Conservation (phyloP, 176 grass and related monocot species). For the Bromus sterilis region DNA sequence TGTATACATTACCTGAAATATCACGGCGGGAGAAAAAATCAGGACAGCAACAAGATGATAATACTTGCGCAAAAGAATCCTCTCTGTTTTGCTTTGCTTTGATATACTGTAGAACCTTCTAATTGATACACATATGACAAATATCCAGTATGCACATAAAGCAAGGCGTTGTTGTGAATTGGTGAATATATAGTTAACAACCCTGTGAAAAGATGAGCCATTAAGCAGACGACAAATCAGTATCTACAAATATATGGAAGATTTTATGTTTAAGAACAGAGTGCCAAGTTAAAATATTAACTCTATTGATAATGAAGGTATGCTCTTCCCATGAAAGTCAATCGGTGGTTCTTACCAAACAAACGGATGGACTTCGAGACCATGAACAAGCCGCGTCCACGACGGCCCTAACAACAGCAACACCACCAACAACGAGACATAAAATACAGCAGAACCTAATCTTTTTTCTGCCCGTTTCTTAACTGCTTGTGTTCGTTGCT, state of each 20-base stretch:
- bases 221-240: not conserved
- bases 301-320: not conserved
- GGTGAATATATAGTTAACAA: constrained; percentile 70
- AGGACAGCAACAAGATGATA: constrained; percentile 92
- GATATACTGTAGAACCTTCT: constrained; percentile 82
- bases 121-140: constrained; percentile 69
- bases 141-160: constrained; percentile 89
- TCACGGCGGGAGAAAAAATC: constrained; percentile 85
- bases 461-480: constrained; percentile 13
- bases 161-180: constrained; percentile 51
- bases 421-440: constrained; percentile 36
- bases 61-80: constrained; percentile 91
- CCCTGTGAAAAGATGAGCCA: constrained; percentile 49
- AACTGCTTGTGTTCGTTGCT: constrained; percentile 17
- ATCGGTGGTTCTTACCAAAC: constrained; percentile 48
- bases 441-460: constrained; percentile 58
- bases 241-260: not conserved
- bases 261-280: not conserved
- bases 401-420: constrained; percentile 61
- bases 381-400: constrained; percentile 64
- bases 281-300: not conserved
- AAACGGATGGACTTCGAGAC: constrained; percentile 64
- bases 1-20: constrained; percentile 60
- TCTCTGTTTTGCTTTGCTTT: constrained; percentile 73
- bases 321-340: not conserved